Evolutionary conservation across 75 land plant species (phyloP).

Genomic region (Pinus tabuliformis): DNA sequence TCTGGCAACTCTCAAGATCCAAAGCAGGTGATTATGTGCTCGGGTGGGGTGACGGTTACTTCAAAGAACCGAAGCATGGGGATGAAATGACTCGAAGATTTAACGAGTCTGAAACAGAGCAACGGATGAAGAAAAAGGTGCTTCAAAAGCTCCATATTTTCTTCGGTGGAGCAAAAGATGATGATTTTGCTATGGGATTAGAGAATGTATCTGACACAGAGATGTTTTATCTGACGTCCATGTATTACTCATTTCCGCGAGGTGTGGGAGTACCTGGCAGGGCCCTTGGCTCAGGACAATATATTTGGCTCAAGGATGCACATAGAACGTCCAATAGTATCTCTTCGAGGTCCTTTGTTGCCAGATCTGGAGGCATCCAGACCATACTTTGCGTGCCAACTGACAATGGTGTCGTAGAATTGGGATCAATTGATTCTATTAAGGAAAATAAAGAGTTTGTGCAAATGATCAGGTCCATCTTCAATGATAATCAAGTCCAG

Average conservation of each 20-base stretch:
- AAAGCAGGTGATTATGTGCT: constrained; percentile 51
- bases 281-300: constrained; percentile 51
- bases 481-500: background rate
- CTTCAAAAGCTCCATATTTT: constrained; percentile 55
- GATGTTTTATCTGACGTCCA: constrained; percentile 83
- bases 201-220: constrained; percentile 81
- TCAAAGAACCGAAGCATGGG: constrained; percentile 50
- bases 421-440: constrained; percentile 67
- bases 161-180: constrained; percentile 62
- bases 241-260: constrained; percentile 77
- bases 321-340: constrained; percentile 9
- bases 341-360: constrained; percentile 54
- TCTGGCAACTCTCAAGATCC: constrained; percentile 80
- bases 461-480: constrained; percentile 20
- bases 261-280: constrained; percentile 78
- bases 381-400: constrained; percentile 77
- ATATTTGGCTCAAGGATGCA: constrained; percentile 51
- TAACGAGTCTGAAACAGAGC: constrained; percentile 22
- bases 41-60: constrained; percentile 94
- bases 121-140: constrained; percentile 67
- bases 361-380: constrained; percentile 55
- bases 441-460: constrained; percentile 32
- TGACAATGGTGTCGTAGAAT: constrained; percentile 77
- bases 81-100: constrained; percentile 33
- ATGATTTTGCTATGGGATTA: constrained; percentile 40